phyloP scores from a whole-genome alignment of 2,329 filamentous ascomycete species.

The Hypoxylon sp. region DNA sequence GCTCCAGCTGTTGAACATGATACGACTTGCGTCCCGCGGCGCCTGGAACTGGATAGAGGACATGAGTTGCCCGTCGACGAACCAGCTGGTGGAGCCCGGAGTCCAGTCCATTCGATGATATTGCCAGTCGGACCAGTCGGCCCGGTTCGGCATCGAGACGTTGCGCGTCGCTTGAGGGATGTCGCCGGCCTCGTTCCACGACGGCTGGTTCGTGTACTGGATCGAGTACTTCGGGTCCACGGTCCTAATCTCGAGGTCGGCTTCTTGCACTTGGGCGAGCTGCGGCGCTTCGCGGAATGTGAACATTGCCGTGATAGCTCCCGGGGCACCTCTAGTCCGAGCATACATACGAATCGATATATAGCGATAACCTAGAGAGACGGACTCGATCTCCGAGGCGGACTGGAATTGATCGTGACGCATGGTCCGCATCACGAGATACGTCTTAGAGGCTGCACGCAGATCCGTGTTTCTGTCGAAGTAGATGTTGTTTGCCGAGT shows the following conservation, averaged over 20 bases:
- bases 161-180: constrained; percentile 60
- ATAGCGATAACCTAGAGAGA: constrained; percentile 54
- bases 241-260: constrained; percentile 61
- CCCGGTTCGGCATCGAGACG: constrained; percentile 55
- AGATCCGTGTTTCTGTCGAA: constrained; percentile 59
- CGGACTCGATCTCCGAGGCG: constrained; percentile 63
- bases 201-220: constrained; percentile 68
- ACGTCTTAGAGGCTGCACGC: constrained; percentile 57
- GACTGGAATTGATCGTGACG: constrained; percentile 63
- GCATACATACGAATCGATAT: constrained; percentile 66
- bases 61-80: constrained; percentile 61
- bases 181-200: constrained; percentile 59
- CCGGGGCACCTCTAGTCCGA: constrained; percentile 62
- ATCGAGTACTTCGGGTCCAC: constrained; percentile 55
- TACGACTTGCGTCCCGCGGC: constrained; percentile 61
- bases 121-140: constrained; percentile 64
- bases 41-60: constrained; percentile 64
- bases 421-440: constrained; percentile 63
- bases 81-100: constrained; percentile 63
- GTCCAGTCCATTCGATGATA: constrained; percentile 68
- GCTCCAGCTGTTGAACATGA: constrained; percentile 68
- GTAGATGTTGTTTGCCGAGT: constrained; percentile 61
- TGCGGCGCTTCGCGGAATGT: constrained; percentile 59
- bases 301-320: constrained; percentile 67
- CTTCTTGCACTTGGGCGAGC: constrained; percentile 54